Evolutionary conservation across 1,284 basidiomycete species (phyloP).

Genomic region (Ganoderma boninense): DNA sequence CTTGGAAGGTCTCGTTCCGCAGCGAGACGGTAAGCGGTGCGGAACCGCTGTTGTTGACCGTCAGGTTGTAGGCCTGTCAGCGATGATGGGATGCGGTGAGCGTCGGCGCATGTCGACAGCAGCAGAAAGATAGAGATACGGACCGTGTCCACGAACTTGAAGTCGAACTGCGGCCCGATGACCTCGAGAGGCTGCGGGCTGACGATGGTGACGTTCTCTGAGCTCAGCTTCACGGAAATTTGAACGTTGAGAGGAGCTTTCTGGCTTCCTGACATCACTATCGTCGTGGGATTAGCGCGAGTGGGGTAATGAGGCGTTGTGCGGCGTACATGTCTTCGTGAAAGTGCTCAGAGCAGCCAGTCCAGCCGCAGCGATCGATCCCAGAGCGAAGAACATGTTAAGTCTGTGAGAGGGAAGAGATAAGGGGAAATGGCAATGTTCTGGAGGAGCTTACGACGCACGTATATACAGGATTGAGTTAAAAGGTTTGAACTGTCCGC

Average conservation of each 20-base stretch:
- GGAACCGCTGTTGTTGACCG: not conserved
- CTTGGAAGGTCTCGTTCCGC: not conserved
- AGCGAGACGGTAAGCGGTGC: not conserved
- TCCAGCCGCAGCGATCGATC: no score
- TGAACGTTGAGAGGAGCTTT: not conserved
- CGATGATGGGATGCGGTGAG: not conserved
- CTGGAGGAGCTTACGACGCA: no score
- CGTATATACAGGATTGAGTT: no score
- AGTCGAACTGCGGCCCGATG: conserved; percentile 4
- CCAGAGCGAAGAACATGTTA: no score
- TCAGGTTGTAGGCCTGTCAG: not conserved
- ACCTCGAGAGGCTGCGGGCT: not conserved
- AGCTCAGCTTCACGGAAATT: not conserved
- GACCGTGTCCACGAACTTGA: conserved; percentile 4
- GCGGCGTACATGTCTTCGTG: no score
- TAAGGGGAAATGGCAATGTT: no score
- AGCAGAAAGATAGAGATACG: no score
- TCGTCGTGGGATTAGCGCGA: not conserved
- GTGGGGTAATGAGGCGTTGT: no score
- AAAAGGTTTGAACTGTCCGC: no score
- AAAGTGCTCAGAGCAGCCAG: no score
- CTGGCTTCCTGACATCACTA: not conserved
- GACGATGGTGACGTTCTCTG: conserved; percentile 1
- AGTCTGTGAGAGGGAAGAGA: no score
- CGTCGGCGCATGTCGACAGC: no score